Evolutionary conservation across 2,329 filamentous ascomycete genomes (phyloP), one percentile per base, ranked within the genome.

Genomic region (Samsoniella hepiali): DNA sequence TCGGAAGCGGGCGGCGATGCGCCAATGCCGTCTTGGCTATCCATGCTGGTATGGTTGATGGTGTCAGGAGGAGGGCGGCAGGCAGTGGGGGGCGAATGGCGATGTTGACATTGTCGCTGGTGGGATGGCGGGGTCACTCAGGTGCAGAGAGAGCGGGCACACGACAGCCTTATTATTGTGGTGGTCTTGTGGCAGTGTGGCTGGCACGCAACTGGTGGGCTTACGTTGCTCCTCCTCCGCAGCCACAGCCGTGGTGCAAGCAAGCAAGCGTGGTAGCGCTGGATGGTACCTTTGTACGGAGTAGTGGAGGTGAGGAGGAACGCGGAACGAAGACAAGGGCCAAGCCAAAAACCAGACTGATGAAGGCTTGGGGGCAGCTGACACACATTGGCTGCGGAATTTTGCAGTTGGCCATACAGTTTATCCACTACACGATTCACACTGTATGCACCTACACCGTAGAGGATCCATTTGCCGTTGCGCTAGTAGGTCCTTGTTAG

Each of bases 1-100:
- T 81, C 79, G 68, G 68, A 69, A 56, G 74, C 65, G 66, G 68
- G 69, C 66, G 74, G 71, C 69, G 80, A 80, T 69, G 78, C 70
- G 69, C 84, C 83, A 53, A 15, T n/a, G 36, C 15, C 51, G 60
- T 63, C 53, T 49, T 47, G 59, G 22, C 31, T 53, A n/a, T 55
- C 51, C 59, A 55, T 62, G 42, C 4, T 47, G 40, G n/a, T 17
- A 5, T 51, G 47, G 27, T 13, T 47, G 51, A 55, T 62, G 59
- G n/a, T 61, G 45, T 56, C 59, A 31, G 36, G 40, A 22, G 22
- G 22, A 44, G 29, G 32, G 7, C 13, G 31, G 50, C 7, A 49
- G 36, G 49, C 29, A 27, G 22, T 34, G 4, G 36, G 45, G 34
- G 34, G n/a, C 45, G 57, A 58, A 59, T 51, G 36, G 34, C 57